phyloP scores from a whole-genome alignment of 768 basidiomycete species.

The Leccinum barrowsii region DNA sequence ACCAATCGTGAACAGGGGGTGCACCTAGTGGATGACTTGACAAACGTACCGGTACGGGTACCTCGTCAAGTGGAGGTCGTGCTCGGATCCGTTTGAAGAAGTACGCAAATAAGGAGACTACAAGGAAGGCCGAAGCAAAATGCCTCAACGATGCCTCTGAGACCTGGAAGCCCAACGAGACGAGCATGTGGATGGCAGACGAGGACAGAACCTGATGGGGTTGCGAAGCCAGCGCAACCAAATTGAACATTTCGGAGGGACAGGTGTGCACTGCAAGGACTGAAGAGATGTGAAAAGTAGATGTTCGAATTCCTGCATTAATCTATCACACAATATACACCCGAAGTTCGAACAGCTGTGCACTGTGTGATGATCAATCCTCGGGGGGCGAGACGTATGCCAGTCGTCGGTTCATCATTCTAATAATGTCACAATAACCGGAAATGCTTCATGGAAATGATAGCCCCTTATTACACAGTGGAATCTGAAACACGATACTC shows the following conservation, averaged over 20 bases:
- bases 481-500: not conserved
- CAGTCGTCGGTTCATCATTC: not conserved
- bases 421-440: not conserved
- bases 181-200: not conserved
- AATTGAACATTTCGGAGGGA: not conserved
- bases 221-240: not conserved
- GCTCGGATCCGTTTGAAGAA: not conserved
- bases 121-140: not conserved
- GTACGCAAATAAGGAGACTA: not conserved
- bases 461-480: not conserved
- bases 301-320: not conserved
- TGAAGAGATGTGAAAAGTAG: not conserved
- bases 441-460: not conserved
- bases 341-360: not conserved
- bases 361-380: not conserved
- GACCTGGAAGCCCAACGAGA: not conserved
- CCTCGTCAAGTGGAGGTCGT: not conserved
- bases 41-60: slow-evolving; percentile 3
- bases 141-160: not conserved
- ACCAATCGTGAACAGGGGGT: not conserved
- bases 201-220: not conserved
- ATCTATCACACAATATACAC: not conserved
- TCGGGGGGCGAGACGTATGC: not conserved
- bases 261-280: not conserved
- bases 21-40: not conserved